Evolutionary conservation across 495 filamentous ascomycete species (phyloP).

Genomic region (Penicillium salamii): DNA sequence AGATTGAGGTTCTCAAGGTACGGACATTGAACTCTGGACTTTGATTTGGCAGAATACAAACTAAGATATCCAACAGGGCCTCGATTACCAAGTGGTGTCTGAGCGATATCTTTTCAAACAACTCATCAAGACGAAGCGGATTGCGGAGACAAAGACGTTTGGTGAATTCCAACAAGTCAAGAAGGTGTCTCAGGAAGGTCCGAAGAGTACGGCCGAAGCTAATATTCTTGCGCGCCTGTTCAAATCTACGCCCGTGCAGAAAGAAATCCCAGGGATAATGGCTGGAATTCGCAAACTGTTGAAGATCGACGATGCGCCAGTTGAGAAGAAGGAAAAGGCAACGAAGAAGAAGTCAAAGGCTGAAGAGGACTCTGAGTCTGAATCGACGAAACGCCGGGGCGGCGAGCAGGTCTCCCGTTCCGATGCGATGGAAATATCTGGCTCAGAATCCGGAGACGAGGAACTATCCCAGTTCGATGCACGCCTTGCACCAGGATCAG

Average conservation of each 20-base stretch:
- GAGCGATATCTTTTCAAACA: conserved; percentile 71
- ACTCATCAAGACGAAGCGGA: conserved; percentile 67
- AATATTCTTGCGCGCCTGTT: conserved; percentile 83
- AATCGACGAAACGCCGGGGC: conserved; percentile 7
- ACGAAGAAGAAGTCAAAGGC: conserved; percentile 14
- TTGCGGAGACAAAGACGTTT: conserved; percentile 54
- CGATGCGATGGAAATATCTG: conserved; percentile 21
- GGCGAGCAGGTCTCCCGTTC: conserved; percentile 17
- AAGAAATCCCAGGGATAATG: conserved; percentile 60
- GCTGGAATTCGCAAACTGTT: conserved; percentile 59
- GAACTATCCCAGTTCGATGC: conserved; percentile 50
- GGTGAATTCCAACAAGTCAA: conserved; percentile 33
- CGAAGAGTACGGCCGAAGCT: conserved; percentile 49
- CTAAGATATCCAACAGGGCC: conserved; percentile 41
- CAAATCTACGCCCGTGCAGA: conserved; percentile 71
- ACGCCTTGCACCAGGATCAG: conserved; percentile 53
- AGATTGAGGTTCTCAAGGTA: conserved; percentile 76
- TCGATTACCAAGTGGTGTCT: conserved; percentile 65
- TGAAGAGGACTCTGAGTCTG: conserved; percentile 7
- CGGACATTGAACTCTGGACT: neutral
- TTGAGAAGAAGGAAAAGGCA: conserved; percentile 22
- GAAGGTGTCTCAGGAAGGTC: conserved; percentile 33
- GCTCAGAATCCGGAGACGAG: conserved; percentile 34
- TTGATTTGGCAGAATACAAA: no score
- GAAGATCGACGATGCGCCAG: conserved; percentile 50